Percentiles rank a stretch among this genome's conserved stretches.
Evolutionary conservation across 106 monocot species (phyloP).

Genomic region (Allium fistulosum): DNA sequence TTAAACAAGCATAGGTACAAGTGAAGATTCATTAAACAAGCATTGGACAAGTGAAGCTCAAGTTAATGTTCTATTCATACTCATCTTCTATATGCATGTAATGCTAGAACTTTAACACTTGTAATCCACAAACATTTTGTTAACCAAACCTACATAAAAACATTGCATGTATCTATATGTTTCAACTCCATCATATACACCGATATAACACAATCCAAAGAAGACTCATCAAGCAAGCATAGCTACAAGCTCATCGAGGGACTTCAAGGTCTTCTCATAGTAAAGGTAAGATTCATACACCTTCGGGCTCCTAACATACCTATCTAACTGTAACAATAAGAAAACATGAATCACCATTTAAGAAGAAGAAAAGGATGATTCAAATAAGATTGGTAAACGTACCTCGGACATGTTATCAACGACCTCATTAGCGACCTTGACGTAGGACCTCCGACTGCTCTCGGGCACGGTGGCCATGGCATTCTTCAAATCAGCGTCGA

Average conservation of each 20-base stretch:
- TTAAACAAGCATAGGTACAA: no score
- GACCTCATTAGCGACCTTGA: conserved; percentile 63
- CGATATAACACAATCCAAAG: neutral
- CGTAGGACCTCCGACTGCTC: conserved; percentile 32
- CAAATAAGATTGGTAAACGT: neutral
- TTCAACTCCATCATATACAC: no score
- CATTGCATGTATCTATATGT: no score
- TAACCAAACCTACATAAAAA: no score
- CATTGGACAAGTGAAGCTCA: no score
- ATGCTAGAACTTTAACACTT: no score
- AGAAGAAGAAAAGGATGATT: neutral
- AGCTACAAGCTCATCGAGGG: conserved; percentile 54
- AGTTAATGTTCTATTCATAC: no score
- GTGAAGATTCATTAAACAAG: no score
- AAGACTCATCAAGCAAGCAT: conserved; percentile 26
- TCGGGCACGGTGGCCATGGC: conserved; percentile 53
- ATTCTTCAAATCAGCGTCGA: conserved; percentile 79
- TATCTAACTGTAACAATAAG: conserved; percentile 48
- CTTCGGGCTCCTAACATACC: conserved; percentile 59
- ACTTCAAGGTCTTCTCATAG: conserved; percentile 87
- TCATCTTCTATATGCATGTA: no score
- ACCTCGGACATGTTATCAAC: conserved; percentile 83
- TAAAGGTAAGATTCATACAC: conserved; percentile 82
- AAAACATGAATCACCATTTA: neutral
- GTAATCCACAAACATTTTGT: no score